Evolutionary conservation across 345 rosid species (phyloP).

Genomic region (Salix exigua): DNA sequence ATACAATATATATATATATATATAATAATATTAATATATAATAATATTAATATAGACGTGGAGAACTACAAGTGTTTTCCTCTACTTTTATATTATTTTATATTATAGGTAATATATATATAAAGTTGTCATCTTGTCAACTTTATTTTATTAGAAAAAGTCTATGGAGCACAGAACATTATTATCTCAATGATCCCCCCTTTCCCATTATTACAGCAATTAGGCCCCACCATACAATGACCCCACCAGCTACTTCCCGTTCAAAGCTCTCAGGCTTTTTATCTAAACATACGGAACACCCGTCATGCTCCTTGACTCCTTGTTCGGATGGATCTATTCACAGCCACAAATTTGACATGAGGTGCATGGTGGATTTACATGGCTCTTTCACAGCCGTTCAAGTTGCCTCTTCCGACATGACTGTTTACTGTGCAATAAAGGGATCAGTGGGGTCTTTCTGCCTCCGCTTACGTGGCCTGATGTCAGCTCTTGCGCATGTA

Average conservation of each 20-base stretch:
- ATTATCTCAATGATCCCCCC: background rate
- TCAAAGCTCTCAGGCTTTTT: background rate
- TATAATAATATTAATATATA: too few species aligned
- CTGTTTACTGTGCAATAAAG: background rate
- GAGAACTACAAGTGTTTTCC: too few species aligned
- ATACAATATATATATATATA: too few species aligned
- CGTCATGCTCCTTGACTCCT: background rate
- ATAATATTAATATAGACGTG: too few species aligned
- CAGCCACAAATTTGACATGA: slow-evolving; percentile 37
- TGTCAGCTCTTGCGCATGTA: background rate
- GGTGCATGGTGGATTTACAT: slow-evolving; percentile 25
- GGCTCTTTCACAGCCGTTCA: slow-evolving; percentile 15
- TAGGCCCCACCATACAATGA: background rate
- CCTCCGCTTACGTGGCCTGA: background rate
- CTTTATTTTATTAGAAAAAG: slow-evolving; percentile 2
- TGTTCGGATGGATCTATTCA: slow-evolving; percentile 23
- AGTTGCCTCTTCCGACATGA: background rate
- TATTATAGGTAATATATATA: too few species aligned
- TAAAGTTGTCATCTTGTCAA: background rate
- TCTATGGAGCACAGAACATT: background rate
- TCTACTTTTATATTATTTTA: too few species aligned
- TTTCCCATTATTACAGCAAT: background rate
- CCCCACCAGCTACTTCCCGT: background rate
- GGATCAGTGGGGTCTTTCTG: background rate
- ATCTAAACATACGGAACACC: background rate